phyloP scores from a whole-genome alignment of 805 yeast species.

The Wickerhamiella occidentalis region DNA sequence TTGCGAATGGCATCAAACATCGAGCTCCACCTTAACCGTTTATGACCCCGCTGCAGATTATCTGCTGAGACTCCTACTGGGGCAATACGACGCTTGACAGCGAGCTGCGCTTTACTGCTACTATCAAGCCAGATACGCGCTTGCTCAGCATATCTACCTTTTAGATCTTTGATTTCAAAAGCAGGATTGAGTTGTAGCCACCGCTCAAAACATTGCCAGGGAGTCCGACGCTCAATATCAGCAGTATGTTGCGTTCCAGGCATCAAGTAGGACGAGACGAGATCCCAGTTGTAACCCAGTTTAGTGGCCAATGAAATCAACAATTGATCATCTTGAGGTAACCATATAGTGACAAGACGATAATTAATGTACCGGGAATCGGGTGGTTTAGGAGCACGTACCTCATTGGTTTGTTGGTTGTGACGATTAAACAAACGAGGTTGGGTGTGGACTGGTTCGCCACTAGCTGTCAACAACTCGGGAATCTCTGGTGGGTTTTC shows the following conservation, averaged over 20 bases:
- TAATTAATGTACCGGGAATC: slow-evolving; percentile 63
- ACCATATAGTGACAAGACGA: slow-evolving; percentile 90
- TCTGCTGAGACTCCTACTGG: slow-evolving; percentile 92
- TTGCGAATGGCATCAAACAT: slow-evolving; percentile 93
- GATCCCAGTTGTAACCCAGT: slow-evolving; percentile 85
- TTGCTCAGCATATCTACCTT: slow-evolving; percentile 68
- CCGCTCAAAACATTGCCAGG: slow-evolving; percentile 98
- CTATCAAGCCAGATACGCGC: slow-evolving; percentile 90
- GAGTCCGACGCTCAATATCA: slow-evolving; percentile 86
- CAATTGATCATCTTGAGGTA: slow-evolving; percentile 81
- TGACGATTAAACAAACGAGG: slow-evolving; percentile 12
- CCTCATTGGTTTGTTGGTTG: slow-evolving; percentile 16
- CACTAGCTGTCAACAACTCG: slow-evolving; percentile 14
- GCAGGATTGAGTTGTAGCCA: slow-evolving; percentile 85
- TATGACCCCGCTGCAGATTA: slow-evolving; percentile 85
- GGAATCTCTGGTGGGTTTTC: slow-evolving; percentile 22
- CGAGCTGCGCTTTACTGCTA: slow-evolving; percentile 77
- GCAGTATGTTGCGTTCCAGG: slow-evolving; percentile 65
- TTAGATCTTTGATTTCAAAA: slow-evolving; percentile 75
- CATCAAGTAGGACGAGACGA: slow-evolving; percentile 68
- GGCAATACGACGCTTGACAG: slow-evolving; percentile 76
- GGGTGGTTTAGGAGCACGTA: slow-evolving; percentile 90
- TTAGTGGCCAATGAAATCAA: slow-evolving; percentile 73
- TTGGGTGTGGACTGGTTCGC: slow-evolving; percentile 18
- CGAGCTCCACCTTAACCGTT: slow-evolving; percentile 86